Conservation (phyloP, 1,284 basidiomycete species). For the Cryptococcus sp. region DNA sequence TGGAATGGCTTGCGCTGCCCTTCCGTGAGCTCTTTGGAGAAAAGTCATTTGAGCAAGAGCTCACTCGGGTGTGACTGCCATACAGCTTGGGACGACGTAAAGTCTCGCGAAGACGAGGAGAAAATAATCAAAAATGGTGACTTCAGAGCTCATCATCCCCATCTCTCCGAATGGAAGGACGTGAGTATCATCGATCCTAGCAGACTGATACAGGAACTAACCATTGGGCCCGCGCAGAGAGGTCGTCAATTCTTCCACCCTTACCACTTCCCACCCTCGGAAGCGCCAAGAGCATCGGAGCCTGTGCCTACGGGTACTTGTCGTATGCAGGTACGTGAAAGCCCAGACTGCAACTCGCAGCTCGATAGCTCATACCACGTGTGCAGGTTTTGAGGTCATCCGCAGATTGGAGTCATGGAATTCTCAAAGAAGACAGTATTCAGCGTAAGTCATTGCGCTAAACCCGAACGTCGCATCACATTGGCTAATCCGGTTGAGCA, state of each 20-base stretch:
- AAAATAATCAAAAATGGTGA: slow-evolving; percentile 31
- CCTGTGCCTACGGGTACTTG: slow-evolving; percentile 42
- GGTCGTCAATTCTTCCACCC: slow-evolving; percentile 50
- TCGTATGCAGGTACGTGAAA: slow-evolving; percentile 38
- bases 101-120: slow-evolving; percentile 33
- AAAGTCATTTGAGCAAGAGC: neutral
- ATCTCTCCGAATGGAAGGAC: slow-evolving; percentile 48
- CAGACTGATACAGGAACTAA: neutral
- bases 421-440: slow-evolving; percentile 78
- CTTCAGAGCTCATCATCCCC: slow-evolving; percentile 50
- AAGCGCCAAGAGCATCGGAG: slow-evolving; percentile 42
- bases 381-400: slow-evolving; percentile 67
- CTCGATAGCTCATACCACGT: slow-evolving; percentile 19
- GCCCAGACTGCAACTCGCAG: slow-evolving; percentile 56
- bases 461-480: slow-evolving; percentile 8
- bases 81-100: slow-evolving; percentile 45
- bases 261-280: slow-evolving; percentile 50
- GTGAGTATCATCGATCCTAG: slow-evolving; percentile 17
- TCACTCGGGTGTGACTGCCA: slow-evolving; percentile 8
- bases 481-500: slow-evolving; percentile 9
- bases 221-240: slow-evolving; percentile 14
- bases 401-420: slow-evolving; percentile 88
- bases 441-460: slow-evolving; percentile 65
- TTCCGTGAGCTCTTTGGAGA: slow-evolving; percentile 54
- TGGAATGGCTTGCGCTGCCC: slow-evolving; percentile 80